Base-by-base conservation (phyloP, 768 basidiomycete genomes). In the Lactifluus rugatus region DNA sequence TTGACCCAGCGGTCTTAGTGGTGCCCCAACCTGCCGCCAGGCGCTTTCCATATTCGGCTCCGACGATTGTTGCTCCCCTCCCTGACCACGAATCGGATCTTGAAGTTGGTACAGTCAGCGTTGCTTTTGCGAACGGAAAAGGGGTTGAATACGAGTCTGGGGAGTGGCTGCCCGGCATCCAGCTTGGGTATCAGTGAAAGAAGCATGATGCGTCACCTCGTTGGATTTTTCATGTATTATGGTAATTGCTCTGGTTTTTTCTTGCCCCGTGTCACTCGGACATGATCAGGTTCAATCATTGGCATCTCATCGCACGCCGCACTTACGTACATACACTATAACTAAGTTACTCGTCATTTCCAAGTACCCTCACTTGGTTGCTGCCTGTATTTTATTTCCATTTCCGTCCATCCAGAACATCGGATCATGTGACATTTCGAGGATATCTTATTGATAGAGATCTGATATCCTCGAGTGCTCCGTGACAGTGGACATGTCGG, bases 51-150 rank as follows among this genome's bases (percentile, higher is more conserved):
- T 37, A 61, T 36, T 48, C 52, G 21, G 34, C 60, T 50, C 59
- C 64, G 25, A 63, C 55, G 9, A 60, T 60, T 19, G 62, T 60
- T 5, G 52, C 60, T n/a, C 63, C 53, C 17, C 39, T 63, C 44
- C 39, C 52, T 32, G 58, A 62, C 26, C 23, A 54, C 19, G 68
- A 68, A 61, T 65, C 68, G 45, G 64, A 66, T n/a, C 52, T 68
- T 14, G 62, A 61, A 34, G 64, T 68, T 56, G 67, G 67, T 55
- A 48, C 65, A 10, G 62, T 66, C 6, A 45, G 28, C 21, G 52
- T 31, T 6, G 44, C 26, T 21, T 51, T 51, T 36, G 52, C 21
- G 37, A 51, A 56, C 11, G 17, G 37, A 17, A 56, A 61, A 31
- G 46, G 41, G 21, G 17, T 26, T 37, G 54, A 39, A 50, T 57